Evolutionary conservation across 805 yeast genomes (phyloP), one percentile per base, ranked within the genome.

Genomic region (Cyberlindnera amylophila): DNA sequence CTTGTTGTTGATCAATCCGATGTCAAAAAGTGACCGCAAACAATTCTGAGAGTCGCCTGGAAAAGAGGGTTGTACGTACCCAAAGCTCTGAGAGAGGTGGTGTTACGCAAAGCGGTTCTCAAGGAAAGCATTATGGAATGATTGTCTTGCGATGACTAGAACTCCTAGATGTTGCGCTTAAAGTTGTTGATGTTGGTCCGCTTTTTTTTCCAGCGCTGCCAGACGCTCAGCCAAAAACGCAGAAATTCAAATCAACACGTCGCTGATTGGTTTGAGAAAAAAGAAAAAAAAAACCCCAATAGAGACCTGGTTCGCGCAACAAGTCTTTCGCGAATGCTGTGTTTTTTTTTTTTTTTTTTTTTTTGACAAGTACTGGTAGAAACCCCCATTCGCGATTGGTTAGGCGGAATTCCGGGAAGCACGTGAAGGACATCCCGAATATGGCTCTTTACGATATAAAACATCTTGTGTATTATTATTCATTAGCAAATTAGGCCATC

Each of bases 51-150:
- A 17, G 17, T 8, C 34, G 16, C 40, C 13, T 3, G 13, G 34
- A 26, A 38, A 11, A 19, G 12, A 11, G 11, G 23, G 7, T 15
- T 16, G 32, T 10, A 55, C 59, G 34, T 52, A 55, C 59, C 57
- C 51, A 54, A 50, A 45, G 56, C 54, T 51, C 51, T 55, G 38
- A 46, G 26, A 33, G 58, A 51, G 39, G 55, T 36, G 29, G 55
- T 41, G 50, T 50, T 46, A 50, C 55, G 55, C 51, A 53, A 53
- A 42, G 59, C 53, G 45, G 58, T 48, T 57, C 59, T 57, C 49
- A 55, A 49, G 41, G 61, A 52, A 48, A 55, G 57, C 61, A 57
- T 57, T 45, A 43, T 46, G 32, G 30, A 38, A 19, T 33, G 39
- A 18, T 29, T 30, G 40, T 32, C 41, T 41, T 34, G 44, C 34